Evolutionary conservation across 192 early-diverging fungal species (phyloP), one percentile per base, ranked within the genome.

Genomic region (Entophlyctis luteolus): DNA sequence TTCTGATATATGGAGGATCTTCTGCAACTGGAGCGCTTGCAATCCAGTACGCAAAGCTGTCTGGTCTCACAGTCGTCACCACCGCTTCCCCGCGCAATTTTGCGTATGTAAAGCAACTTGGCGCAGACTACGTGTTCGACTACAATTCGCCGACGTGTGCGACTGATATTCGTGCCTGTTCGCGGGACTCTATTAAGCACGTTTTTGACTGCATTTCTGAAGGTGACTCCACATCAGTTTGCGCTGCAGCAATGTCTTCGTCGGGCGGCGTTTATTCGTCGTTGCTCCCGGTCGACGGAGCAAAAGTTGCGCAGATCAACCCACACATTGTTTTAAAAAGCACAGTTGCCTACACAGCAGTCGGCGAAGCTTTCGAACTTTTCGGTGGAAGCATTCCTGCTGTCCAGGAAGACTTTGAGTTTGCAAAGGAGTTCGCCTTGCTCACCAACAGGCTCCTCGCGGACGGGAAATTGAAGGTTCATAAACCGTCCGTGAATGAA

Each of bases 1-100:
- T 75, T 42, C 48, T 79, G 28, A 55, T 79, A 33, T 79, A 71
- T 56, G 73, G 74, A n/a, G 70, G 65, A 10, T 52, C 62, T 10
- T 55, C 65, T 4, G 55, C 71, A 16, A 72, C 68, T 22, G 77
- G 77, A 5, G 45, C 62, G n/a, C 63, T 75, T 59, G 77, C 77
- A 25, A 67, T 79, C 27, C 77, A 79, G 62, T 46, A 4, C n/a
- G 71, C 71, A 2, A 72, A 68, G 22, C 42, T 56, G 53, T 28
- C 65, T 3, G 65, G 65, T 12, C 52, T 55, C 45, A 55, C 36
- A 46, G 65, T 72, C 2, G 38, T 72, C 25, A 39, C 71, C 33
- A 70, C 65, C 8, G 52, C 35, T 20, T 70, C 65, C 4, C 36
- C 49, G 46, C 23, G 47, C 29, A 72, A 68, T 65, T 72, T 72